Conservation (phyloP, 495 filamentous ascomycete species). For the Penicillium salamii region DNA sequence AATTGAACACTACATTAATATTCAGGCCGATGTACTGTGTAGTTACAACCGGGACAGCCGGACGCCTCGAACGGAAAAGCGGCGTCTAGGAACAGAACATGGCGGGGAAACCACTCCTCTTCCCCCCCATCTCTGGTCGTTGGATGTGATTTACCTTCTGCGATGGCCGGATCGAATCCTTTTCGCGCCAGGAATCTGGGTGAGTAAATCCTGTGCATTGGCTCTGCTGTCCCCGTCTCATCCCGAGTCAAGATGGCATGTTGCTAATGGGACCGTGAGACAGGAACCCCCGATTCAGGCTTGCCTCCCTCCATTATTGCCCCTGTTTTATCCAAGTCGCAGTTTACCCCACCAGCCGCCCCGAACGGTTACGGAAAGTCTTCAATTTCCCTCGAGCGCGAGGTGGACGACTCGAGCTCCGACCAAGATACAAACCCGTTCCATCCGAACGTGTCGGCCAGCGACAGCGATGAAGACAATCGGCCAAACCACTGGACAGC, state of each 20-base stretch:
- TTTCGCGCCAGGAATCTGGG: conserved; percentile 48
- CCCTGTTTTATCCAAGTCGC: conserved; percentile 6
- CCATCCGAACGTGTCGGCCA: conserved; percentile 25
- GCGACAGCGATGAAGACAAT: conserved; percentile 20
- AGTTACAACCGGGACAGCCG: conserved; percentile 23
- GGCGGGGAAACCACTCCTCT: conserved; percentile 22
- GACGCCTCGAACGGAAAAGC: conserved; percentile 29
- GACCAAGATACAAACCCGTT: conserved; percentile 34
- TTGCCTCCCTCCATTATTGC: neutral
- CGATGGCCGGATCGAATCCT: conserved; percentile 58
- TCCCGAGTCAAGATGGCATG: neutral
- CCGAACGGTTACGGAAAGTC: conserved; percentile 20
- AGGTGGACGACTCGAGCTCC: conserved; percentile 26
- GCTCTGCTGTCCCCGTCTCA: conserved; percentile 1
- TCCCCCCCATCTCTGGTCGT: conserved; percentile 10
- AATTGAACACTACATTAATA: neutral
- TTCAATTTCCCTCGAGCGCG: conserved; percentile 17
- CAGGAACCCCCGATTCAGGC: conserved; percentile 9
- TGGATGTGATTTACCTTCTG: conserved; percentile 11
- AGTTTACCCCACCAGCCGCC: neutral
- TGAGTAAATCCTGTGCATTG: conserved; percentile 26
- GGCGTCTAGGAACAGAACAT: conserved; percentile 26
- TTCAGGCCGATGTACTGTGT: neutral
- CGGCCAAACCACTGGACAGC: conserved; percentile 4
- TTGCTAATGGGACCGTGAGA: conserved; percentile 8